Evolutionary conservation across 148 eudicot species (phyloP), one percentile per base, ranked within the genome.

Genomic region (Vaccinium myrtillus): DNA sequence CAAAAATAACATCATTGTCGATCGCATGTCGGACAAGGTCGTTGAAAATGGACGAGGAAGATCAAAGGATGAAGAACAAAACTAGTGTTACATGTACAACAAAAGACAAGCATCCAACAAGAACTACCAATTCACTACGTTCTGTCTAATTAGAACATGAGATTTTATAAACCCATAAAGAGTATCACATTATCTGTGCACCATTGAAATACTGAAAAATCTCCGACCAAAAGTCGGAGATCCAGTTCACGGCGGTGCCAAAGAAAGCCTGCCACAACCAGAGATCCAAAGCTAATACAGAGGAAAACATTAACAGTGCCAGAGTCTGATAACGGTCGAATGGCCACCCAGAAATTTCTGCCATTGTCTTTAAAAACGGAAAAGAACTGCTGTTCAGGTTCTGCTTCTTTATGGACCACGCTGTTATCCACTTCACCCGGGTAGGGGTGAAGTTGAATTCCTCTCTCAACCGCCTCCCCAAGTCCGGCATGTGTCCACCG

Each of bases 401-500:
- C 82, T 87, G 91, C 71, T 90, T 94, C 83, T 78, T 87, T 65
- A 97, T 97, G 49, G 98, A 84, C 99, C 99, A 97, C 16, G 99
- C 99, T 75, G 99, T 92, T 80, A 97, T 78, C 99, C 99, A 97
- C 67, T 91, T 92, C 80, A 96, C 98, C 81, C 74, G 86, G 14
- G 94, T 87, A 56, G 99, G 99, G 56, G 90, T 85, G 10, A 97
- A 90, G 76, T 94, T 94, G 85, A 97, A 97, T 58, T 97, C 98
- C 79, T 90, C 92, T 77, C 88, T 86, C 36, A 96, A 84, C 59
- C 99, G 92, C 83, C 99, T 90, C 61, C 96, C 98, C 63, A 97
- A 82, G 86, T 97, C 99, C 1, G 99, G 99, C 99, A 97, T 97
- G 92, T 97, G 99, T 27, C 99, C 99, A 5, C 98, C 96, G 63